A percentile compares a stretch with the other conserved stretches of the same genome.
Conservation (phyloP, 1,284 basidiomycete species). For the Rhodotorula sp. region DNA sequence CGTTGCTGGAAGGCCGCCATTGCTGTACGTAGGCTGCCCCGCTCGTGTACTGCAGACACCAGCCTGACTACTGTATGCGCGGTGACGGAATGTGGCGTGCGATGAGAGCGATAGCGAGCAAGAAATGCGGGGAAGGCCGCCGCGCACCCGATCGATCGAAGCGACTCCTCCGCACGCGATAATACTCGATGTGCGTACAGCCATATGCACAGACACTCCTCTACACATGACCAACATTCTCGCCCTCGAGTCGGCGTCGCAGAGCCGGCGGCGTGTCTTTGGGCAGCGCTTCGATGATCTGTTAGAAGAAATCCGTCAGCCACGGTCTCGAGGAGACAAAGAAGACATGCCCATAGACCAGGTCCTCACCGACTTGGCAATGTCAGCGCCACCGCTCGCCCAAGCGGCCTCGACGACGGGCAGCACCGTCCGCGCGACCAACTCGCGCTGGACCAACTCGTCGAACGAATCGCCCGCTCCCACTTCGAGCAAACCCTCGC, state of each 20-base stretch:
- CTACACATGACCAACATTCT: background rate
- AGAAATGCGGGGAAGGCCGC: too few species aligned
- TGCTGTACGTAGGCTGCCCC: too few species aligned
- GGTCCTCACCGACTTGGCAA: constrained; percentile 61
- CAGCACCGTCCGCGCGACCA: constrained; percentile 63
- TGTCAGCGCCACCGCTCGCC: constrained; percentile 79
- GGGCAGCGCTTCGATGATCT: constrained; percentile 54
- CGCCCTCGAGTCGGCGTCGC: constrained; percentile 28
- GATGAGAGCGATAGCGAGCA: too few species aligned
- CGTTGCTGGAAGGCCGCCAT: constrained; percentile 22
- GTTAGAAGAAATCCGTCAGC: background rate
- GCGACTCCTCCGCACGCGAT: too few species aligned
- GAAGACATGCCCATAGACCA: background rate
- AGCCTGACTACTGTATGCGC: background rate
- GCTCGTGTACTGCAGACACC: background rate
- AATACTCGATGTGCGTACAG: too few species aligned
- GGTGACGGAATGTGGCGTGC: background rate
- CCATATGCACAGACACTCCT: background rate
- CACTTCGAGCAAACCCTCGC: background rate
- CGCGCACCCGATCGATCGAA: too few species aligned
- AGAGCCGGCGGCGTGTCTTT: constrained; percentile 28
- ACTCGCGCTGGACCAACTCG: constrained; percentile 59
- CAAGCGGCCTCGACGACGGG: constrained; percentile 73
- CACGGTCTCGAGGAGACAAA: too few species aligned
- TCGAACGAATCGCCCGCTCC: constrained; percentile 52